Evolutionary conservation across 176 grass and related monocot genomes (phyloP).

Genomic region (Ananas comosus): DNA sequence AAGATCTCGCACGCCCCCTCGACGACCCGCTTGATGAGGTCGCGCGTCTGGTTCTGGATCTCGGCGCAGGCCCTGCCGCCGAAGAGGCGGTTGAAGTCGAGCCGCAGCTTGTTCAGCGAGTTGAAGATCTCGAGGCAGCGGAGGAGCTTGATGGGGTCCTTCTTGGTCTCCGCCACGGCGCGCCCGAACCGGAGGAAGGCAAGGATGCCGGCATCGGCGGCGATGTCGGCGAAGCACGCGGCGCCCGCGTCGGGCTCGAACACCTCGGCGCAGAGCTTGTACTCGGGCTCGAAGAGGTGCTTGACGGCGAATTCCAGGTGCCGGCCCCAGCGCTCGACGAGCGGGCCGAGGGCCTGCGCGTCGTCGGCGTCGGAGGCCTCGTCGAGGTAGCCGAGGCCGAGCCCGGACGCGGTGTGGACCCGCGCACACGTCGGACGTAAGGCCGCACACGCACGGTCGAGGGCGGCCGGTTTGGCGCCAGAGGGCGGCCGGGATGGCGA

Average conservation of each 20-base stretch:
- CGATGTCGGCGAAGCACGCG: conserved; percentile 19
- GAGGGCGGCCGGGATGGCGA: conserved; percentile 41
- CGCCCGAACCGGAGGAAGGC: conserved; percentile 19
- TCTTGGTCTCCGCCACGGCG: conserved; percentile 15
- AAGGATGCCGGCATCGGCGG: conserved; percentile 15
- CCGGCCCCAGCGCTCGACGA: conserved; percentile 14
- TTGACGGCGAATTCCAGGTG: conserved; percentile 28
- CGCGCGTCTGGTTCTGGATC: conserved; percentile 18
- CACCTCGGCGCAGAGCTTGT: conserved; percentile 19
- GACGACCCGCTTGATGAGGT: conserved; percentile 19
- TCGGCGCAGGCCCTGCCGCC: conserved; percentile 14
- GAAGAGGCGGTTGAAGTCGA: conserved; percentile 21
- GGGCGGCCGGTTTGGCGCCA: conserved; percentile 22
- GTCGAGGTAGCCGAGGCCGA: conserved; percentile 15
- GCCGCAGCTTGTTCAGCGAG: conserved; percentile 13
- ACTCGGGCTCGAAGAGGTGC: conserved; percentile 23
- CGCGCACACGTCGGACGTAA: conserved; percentile 19
- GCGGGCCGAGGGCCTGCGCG: conserved; percentile 9
- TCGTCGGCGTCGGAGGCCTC: neutral
- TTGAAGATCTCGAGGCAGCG: conserved; percentile 10
- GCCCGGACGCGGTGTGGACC: conserved; percentile 13
- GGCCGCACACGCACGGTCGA: conserved; percentile 19
- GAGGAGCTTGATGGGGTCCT: conserved; percentile 23
- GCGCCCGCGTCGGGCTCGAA: conserved; percentile 4
- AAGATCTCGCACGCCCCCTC: conserved; percentile 21